Conservation (phyloP, 139 green algal species). For the Auxenochlorella pyrenoidosa region DNA sequence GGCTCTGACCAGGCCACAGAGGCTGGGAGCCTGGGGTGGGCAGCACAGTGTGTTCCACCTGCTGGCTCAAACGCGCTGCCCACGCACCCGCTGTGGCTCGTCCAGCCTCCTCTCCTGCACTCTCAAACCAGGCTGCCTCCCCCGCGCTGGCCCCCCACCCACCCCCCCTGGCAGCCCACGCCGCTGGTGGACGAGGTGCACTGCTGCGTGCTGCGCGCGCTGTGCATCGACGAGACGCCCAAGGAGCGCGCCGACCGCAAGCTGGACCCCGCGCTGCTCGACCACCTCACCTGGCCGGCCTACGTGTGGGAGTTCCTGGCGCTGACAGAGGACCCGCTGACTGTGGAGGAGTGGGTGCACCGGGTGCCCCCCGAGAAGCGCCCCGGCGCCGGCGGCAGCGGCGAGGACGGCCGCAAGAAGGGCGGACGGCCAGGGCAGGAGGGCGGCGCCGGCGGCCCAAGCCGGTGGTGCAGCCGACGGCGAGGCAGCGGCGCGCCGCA, state of each 20-base stretch:
- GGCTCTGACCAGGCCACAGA: background rate
- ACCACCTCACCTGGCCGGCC: conserved; percentile 78
- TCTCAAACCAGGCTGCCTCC: background rate
- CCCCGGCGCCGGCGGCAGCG: background rate
- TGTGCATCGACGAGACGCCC: conserved; percentile 61
- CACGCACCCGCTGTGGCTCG: background rate
- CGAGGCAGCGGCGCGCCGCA: background rate
- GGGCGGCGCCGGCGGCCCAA: background rate
- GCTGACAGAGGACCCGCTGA: conserved; percentile 43
- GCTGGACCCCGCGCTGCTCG: conserved; percentile 64
- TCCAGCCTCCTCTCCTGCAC: background rate
- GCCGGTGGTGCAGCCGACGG: background rate
- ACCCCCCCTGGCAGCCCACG: conserved; percentile 33
- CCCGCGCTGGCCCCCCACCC: background rate
- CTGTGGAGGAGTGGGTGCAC: conserved; percentile 32
- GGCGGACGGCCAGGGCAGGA: background rate
- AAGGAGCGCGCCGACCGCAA: conserved; percentile 43
- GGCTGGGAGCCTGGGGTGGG: background rate
- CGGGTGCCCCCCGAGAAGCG: background rate
- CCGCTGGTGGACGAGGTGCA: conserved; percentile 69
- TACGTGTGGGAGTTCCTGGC: conserved; percentile 80
- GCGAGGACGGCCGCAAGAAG: background rate
- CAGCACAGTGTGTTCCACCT: too few species aligned
- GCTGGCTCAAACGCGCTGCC: background rate
- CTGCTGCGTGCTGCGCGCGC: conserved; percentile 60